phyloP scores from a whole-genome alignment of 1,139 yeast genomes.

The Pichia sp. region DNA sequence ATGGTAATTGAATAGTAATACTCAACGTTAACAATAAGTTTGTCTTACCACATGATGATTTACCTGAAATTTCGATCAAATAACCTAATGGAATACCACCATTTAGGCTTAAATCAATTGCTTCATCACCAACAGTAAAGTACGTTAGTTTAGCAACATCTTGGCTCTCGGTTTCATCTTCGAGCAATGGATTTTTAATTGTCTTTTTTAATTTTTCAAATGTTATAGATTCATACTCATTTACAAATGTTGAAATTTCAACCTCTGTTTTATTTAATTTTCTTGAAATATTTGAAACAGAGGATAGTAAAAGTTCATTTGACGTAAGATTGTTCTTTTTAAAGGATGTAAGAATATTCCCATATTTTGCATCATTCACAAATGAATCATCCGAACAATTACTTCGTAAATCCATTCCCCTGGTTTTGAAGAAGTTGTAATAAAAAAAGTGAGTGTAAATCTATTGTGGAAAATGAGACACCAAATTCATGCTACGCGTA shows the following conservation, averaged over 20 bases:
- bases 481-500: not conserved
- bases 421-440: not conserved
- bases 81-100: constrained; percentile 59
- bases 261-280: constrained; percentile 41
- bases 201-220: not conserved
- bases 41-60: constrained; percentile 80
- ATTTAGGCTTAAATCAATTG: constrained; percentile 49
- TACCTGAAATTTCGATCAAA: constrained; percentile 77
- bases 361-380: constrained; percentile 11
- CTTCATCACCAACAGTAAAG: constrained; percentile 55
- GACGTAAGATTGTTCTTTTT: constrained; percentile 33
- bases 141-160: not conserved
- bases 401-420: constrained; percentile 9
- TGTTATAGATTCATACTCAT: constrained; percentile 26
- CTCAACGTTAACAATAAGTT: constrained; percentile 65
- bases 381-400: constrained; percentile 7
- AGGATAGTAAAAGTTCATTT: constrained; percentile 37
- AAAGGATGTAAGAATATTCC: constrained; percentile 19
- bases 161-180: not conserved
- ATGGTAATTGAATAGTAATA: constrained; percentile 47
- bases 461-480: not conserved
- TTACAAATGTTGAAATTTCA: constrained; percentile 41
- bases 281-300: constrained; percentile 37
- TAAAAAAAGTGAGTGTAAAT: not conserved
- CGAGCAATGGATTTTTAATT: not conserved